Conservation (phyloP, 257 asterid genomes). For the Echium plantagineum region DNA sequence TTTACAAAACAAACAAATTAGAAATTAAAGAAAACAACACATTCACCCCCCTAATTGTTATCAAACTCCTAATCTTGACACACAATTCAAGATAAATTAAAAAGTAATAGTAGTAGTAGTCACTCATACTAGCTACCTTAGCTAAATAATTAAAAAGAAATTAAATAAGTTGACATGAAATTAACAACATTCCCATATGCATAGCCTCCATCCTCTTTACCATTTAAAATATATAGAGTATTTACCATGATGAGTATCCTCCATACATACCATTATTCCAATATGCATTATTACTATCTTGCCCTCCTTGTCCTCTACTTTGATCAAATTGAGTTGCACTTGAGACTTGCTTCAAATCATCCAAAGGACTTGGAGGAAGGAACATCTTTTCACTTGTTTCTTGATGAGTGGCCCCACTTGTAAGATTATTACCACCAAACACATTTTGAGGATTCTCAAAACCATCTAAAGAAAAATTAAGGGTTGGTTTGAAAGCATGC, state of each 20-base stretch:
- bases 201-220: too few relatives aligned
- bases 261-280: conserved; percentile 55
- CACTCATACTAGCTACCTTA: conserved; percentile 7
- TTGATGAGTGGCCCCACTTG: conserved; percentile 11
- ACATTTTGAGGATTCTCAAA: conserved; percentile 20
- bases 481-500: conserved; percentile 31
- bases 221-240: too few relatives aligned
- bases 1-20: neutral
- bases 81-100: conserved; percentile 1
- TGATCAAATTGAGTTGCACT: conserved; percentile 12
- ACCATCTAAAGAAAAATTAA: conserved; percentile 49
- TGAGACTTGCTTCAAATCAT: conserved; percentile 37
- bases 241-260: conserved; percentile 41
- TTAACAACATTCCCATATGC: conserved; percentile 4
- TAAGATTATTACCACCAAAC: conserved; percentile 5
- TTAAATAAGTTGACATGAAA: neutral
- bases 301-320: conserved; percentile 32
- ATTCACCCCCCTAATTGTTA: conserved; percentile 12
- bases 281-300: conserved; percentile 23
- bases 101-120: too few relatives aligned
- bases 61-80: conserved; percentile 12
- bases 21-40: neutral
- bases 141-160: too few relatives aligned
- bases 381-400: conserved; percentile 22
- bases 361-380: conserved; percentile 42